These are phyloP conservation scores for Hymenoscyphus fructigenus DNA, from an alignment of 2,329 filamentous ascomycete genomes.

Conservation along the genomic window DNA sequence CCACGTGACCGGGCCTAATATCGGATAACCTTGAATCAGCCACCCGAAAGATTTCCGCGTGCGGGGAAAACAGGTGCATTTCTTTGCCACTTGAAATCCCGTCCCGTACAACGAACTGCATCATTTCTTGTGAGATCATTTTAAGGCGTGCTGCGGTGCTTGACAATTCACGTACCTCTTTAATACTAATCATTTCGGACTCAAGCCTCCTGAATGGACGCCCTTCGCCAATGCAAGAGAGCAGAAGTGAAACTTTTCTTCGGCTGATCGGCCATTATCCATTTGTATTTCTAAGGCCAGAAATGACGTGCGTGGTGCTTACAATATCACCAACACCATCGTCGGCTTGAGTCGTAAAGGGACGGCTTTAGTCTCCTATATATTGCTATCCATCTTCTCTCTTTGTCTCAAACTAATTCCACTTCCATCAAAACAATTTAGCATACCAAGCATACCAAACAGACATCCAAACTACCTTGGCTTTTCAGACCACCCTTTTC, in stretches of 20 bases:
- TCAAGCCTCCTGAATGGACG: not conserved
- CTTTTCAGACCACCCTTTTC: not conserved
- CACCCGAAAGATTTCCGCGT: too few relatives aligned
- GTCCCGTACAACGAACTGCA: too few relatives aligned
- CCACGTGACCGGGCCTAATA: too few relatives aligned
- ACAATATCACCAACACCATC: not conserved
- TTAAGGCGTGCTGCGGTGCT: too few relatives aligned
- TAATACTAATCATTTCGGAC: not conserved
- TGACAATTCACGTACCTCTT: not conserved
- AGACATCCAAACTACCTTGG: not conserved
- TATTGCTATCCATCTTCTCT: slow-evolving; percentile 9
- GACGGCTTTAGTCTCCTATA: slow-evolving; percentile 6
- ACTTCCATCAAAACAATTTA: slow-evolving; percentile 1
- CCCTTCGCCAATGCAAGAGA: not conserved
- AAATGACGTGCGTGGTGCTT: slow-evolving; percentile 13
- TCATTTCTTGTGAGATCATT: too few relatives aligned
- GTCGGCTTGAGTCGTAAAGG: not conserved
- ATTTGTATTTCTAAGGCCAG: slow-evolving; percentile 7
- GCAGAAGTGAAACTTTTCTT: not conserved
- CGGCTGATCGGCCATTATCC: not conserved
- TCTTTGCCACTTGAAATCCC: too few relatives aligned
- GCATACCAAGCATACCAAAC: not conserved
- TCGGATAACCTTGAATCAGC: too few relatives aligned
- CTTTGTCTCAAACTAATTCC: not conserved
- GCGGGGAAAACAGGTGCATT: too few relatives aligned